Evolutionary conservation across 2,329 filamentous ascomycete species (phyloP).

Genomic region (Coniella vitis): DNA sequence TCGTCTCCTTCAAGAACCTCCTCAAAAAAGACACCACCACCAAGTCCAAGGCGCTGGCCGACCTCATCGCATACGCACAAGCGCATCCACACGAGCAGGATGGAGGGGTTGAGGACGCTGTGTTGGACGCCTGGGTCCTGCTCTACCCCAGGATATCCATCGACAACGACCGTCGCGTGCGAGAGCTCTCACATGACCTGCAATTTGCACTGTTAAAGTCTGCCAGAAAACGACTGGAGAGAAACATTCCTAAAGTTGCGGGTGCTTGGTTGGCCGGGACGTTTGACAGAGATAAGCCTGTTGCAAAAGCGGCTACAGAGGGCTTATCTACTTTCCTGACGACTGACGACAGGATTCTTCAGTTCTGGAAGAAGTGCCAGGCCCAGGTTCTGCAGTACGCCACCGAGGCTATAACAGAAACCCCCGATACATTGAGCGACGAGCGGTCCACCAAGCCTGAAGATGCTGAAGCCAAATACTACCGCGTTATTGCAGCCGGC

Average conservation of each 20-base stretch:
- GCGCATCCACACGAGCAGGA: slow-evolving; percentile 33
- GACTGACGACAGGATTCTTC: slow-evolving; percentile 68
- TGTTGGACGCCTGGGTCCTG: slow-evolving; percentile 86
- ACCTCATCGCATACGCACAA: slow-evolving; percentile 55
- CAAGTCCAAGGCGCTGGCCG: slow-evolving; percentile 83
- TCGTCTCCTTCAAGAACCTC: slow-evolving; percentile 88
- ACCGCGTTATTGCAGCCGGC: slow-evolving; percentile 58
- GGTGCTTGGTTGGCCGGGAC: slow-evolving; percentile 87
- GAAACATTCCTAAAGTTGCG: slow-evolving; percentile 67
- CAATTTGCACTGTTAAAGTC: slow-evolving; percentile 58
- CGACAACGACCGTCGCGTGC: slow-evolving; percentile 79
- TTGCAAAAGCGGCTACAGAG: slow-evolving; percentile 68
- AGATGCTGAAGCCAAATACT: slow-evolving; percentile 80
- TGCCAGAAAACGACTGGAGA: slow-evolving; percentile 76
- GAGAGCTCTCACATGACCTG: slow-evolving; percentile 74
- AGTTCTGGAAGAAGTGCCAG: slow-evolving; percentile 79
- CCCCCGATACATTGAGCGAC: slow-evolving; percentile 75
- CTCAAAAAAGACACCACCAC: slow-evolving; percentile 90
- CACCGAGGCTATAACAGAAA: slow-evolving; percentile 73
- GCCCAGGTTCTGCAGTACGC: slow-evolving; percentile 75
- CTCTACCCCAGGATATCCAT: slow-evolving; percentile 86
- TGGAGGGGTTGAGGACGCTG: slow-evolving; percentile 65
- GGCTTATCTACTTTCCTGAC: slow-evolving; percentile 70
- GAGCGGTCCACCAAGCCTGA: slow-evolving; percentile 77
- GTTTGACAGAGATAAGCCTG: slow-evolving; percentile 76